These are phyloP conservation scores for Piromyces finnis DNA, from an alignment of 192 early-diverging fungal species.

Conservation along the genomic window DNA sequence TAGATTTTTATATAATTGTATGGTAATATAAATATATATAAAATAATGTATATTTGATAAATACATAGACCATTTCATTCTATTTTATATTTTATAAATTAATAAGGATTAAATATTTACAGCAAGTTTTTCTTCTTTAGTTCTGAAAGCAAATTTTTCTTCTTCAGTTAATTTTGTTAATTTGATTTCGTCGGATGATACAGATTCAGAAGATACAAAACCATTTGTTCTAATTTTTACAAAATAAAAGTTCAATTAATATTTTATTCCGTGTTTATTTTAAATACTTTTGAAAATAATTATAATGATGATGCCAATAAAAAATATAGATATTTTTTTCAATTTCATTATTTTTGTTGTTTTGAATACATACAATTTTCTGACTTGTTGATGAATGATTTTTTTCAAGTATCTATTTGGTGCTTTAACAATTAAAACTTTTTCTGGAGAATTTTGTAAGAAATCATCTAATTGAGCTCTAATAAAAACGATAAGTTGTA, in stretches of 20 bases:
- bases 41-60: too few relatives aligned
- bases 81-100: too few relatives aligned
- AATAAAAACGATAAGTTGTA: conserved; percentile 3
- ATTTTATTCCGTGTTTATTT: too few relatives aligned
- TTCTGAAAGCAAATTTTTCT: conserved; percentile 11
- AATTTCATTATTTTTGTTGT: conserved; percentile 13
- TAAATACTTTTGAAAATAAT: too few relatives aligned
- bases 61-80: too few relatives aligned
- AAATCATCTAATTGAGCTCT: conserved; percentile 19
- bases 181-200: conserved; percentile 6
- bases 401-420: conserved; percentile 46
- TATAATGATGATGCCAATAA: too few relatives aligned
- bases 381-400: conserved; percentile 60
- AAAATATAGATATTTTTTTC: too few relatives aligned
- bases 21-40: too few relatives aligned
- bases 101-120: not conserved
- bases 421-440: conserved; percentile 17
- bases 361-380: conserved; percentile 15
- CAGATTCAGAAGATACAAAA: not conserved
- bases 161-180: conserved; percentile 25
- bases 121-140: conserved; percentile 1
- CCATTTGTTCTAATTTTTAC: conserved; percentile 12
- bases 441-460: conserved; percentile 20
- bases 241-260: conserved; percentile 13
- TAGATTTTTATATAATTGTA: too few relatives aligned